Percentiles rank a stretch among this genome's conserved stretches.
Conservation (phyloP, 2,329 filamentous ascomycete genomes). For the Ophiocordyceps australis region DNA sequence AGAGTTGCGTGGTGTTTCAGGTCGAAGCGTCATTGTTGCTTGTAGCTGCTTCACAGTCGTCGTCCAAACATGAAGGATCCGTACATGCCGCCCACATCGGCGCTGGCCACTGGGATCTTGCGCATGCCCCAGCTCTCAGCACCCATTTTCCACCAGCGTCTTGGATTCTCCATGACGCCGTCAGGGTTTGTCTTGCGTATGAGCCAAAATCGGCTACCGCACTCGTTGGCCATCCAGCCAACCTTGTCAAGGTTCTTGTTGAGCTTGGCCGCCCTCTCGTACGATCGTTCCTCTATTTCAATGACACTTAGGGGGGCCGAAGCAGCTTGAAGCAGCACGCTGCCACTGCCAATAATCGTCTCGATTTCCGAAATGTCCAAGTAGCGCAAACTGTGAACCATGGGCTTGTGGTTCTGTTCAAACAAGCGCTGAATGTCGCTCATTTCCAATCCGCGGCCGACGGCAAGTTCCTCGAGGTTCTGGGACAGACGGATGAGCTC, state of each 20-base stretch:
- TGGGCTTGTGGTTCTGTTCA: conserved; percentile 23
- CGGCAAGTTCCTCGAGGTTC: conserved; percentile 54
- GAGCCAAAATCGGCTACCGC: conserved; percentile 47
- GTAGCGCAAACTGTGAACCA: conserved; percentile 48
- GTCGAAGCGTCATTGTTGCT: too few species aligned
- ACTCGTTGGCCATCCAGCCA: conserved; percentile 57
- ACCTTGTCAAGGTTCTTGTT: conserved; percentile 37
- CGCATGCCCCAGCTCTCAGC: conserved; percentile 73
- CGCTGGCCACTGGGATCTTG: conserved; percentile 78
- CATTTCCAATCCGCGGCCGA: conserved; percentile 50
- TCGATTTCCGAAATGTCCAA: conserved; percentile 53
- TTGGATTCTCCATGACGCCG: conserved; percentile 18
- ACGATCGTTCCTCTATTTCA: conserved; percentile 53
- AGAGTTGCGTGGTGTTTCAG: too few species aligned
- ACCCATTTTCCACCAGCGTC: conserved; percentile 69
- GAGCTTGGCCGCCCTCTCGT: conserved; percentile 44
- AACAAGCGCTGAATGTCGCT: conserved; percentile 50
- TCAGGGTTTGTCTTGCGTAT: conserved; percentile 31
- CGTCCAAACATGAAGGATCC: conserved; percentile 51
- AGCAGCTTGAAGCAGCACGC: conserved; percentile 37
- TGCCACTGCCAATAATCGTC: conserved; percentile 38
- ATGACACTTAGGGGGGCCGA: conserved; percentile 58
- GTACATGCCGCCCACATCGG: conserved; percentile 89
- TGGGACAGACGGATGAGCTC: conserved; percentile 47
- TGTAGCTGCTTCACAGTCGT: conserved; percentile 25